Evolutionary conservation across 164 flowering plant species (phyloP).

Genomic region (Taxillus chinensis): DNA sequence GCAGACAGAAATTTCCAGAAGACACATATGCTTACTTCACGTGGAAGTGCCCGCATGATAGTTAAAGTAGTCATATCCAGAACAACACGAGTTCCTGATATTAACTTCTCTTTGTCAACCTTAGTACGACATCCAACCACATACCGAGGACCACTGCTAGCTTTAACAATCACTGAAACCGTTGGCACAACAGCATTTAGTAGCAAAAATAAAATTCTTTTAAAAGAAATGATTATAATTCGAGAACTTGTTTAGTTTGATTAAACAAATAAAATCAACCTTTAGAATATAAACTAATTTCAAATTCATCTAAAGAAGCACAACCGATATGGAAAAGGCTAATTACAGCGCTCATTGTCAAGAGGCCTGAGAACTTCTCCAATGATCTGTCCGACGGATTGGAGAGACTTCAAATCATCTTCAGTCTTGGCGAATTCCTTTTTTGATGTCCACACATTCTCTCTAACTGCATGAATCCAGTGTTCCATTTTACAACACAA

Average conservation of each 20-base stretch:
- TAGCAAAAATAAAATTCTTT: neutral
- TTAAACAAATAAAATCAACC: no score
- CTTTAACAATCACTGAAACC: conserved; percentile 79
- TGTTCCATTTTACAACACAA: neutral
- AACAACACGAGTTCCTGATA: conserved; percentile 85
- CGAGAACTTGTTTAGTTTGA: no score
- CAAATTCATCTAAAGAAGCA: neutral
- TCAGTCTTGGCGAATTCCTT: conserved; percentile 84
- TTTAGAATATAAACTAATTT: no score
- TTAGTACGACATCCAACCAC: conserved; percentile 93
- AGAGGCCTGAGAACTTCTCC: conserved; percentile 94
- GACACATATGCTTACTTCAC: conserved; percentile 45
- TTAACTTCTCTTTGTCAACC: conserved; percentile 82
- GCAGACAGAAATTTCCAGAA: no score
- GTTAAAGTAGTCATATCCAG: conserved; percentile 95
- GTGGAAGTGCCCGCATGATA: conserved; percentile 93
- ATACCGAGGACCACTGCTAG: conserved; percentile 88
- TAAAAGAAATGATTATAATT: neutral
- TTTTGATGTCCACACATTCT: conserved; percentile 50
- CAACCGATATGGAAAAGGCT: neutral
- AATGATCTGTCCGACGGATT: conserved; percentile 89
- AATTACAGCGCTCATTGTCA: conserved; percentile 86
- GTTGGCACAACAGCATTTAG: neutral
- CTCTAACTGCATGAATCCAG: conserved; percentile 46
- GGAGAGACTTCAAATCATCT: conserved; percentile 93